Evolutionary conservation across 1,139 yeast species (phyloP).

Genomic region (Insectozyma bohioensis): DNA sequence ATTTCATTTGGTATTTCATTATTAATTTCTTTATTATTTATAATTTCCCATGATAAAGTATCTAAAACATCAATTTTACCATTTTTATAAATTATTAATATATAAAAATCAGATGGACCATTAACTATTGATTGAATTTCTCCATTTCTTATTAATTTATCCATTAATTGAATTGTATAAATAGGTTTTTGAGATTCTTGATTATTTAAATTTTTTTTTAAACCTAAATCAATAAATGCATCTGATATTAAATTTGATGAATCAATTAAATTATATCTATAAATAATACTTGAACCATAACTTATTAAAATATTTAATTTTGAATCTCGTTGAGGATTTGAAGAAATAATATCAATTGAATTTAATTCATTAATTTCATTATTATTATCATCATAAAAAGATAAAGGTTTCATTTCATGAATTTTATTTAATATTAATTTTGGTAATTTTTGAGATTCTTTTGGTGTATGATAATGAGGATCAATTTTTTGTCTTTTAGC

Average conservation of each 20-base stretch:
- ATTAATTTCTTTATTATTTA: slow-evolving; percentile 12
- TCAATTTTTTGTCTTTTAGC: slow-evolving; percentile 48
- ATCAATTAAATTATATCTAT: slow-evolving; percentile 36
- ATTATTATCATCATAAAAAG: too few relatives aligned
- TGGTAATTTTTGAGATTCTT: slow-evolving; percentile 31
- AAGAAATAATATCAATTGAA: slow-evolving; percentile 44
- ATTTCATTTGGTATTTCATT: slow-evolving; percentile 32
- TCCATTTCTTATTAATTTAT: slow-evolving; percentile 23
- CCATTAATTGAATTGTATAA: slow-evolving; percentile 22
- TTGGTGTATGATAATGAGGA: slow-evolving; percentile 55
- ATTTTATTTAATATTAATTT: slow-evolving; percentile 22
- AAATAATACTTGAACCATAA: slow-evolving; percentile 25
- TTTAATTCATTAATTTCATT: slow-evolving; percentile 18
- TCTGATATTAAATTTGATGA: slow-evolving; percentile 26
- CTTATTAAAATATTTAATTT: slow-evolving; percentile 39
- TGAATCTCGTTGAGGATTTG: slow-evolving; percentile 35
- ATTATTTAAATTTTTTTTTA: slow-evolving; percentile 21
- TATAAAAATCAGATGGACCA: slow-evolving; percentile 23
- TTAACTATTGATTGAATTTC: slow-evolving; percentile 21
- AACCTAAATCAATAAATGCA: slow-evolving; percentile 35
- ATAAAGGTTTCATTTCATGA: slow-evolving; percentile 31
- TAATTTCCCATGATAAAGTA: slow-evolving; percentile 29
- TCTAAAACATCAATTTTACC: slow-evolving; percentile 47
- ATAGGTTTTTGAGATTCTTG: slow-evolving; percentile 12
- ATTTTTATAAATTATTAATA: slow-evolving; percentile 31